These are phyloP conservation scores for Gnomoniopsis sp. DNA, from an alignment of 2,329 filamentous ascomycete genomes.

Conservation along the genomic window DNA sequence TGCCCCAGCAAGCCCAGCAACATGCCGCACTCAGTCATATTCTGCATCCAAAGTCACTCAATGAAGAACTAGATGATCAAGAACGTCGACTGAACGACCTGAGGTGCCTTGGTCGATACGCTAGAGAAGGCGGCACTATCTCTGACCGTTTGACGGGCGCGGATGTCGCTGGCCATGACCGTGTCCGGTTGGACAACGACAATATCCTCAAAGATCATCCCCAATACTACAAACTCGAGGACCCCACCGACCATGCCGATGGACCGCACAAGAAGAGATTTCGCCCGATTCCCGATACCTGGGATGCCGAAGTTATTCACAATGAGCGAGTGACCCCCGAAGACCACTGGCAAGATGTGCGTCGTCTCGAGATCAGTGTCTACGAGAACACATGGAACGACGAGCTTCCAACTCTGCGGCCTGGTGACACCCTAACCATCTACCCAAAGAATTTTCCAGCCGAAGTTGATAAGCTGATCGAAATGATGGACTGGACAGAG, in stretches of 20 bases:
- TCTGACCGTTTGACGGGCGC: slow-evolving; percentile 19
- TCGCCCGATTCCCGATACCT: slow-evolving; percentile 56
- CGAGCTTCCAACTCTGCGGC: slow-evolving; percentile 42
- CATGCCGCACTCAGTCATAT: slow-evolving; percentile 24
- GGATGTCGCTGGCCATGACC: slow-evolving; percentile 13
- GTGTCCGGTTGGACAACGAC: slow-evolving; percentile 27
- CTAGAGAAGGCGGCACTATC: background rate
- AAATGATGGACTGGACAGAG: slow-evolving; percentile 72
- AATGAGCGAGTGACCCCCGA: slow-evolving; percentile 73
- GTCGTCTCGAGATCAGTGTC: slow-evolving; percentile 65
- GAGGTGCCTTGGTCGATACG: background rate
- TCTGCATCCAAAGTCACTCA: slow-evolving; percentile 17
- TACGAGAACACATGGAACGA: slow-evolving; percentile 10
- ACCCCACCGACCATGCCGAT: slow-evolving; percentile 18
- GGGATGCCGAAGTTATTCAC: slow-evolving; percentile 54
- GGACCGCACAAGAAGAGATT: slow-evolving; percentile 27
- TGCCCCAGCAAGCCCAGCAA: too few species aligned
- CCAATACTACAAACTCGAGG: slow-evolving; percentile 29
- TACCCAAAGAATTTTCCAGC: slow-evolving; percentile 82
- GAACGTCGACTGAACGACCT: slow-evolving; percentile 14
- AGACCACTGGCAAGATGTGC: slow-evolving; percentile 91
- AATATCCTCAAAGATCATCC: slow-evolving; percentile 34
- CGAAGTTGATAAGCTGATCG: slow-evolving; percentile 76
- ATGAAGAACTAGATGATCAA: slow-evolving; percentile 18
- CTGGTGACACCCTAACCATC: slow-evolving; percentile 78